phyloP scores from a whole-genome alignment of 768 basidiomycete genomes.

The Auricularia sp. region DNA sequence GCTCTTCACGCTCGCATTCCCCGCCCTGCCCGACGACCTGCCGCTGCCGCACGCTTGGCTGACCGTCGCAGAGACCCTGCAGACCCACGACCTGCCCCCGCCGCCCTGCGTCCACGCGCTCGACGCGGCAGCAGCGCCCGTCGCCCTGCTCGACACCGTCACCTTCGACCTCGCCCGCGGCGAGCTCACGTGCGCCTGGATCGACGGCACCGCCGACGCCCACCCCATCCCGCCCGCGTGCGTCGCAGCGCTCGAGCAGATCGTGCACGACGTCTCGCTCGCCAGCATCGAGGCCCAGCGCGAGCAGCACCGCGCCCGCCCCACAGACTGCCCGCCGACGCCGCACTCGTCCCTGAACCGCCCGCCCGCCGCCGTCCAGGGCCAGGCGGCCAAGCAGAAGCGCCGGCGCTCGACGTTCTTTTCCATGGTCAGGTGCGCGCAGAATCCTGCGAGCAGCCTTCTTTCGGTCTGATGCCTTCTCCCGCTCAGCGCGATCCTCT shows the following conservation, averaged over 20 bases:
- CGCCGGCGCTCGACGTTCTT: constrained; percentile 48
- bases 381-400: constrained; percentile 44
- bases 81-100: constrained; percentile 41
- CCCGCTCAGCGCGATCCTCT: constrained; percentile 19
- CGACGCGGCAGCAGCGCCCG: constrained; percentile 50
- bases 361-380: constrained; percentile 17
- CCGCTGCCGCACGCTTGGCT: constrained; percentile 45
- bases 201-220: constrained; percentile 44
- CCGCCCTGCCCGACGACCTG: constrained; percentile 30
- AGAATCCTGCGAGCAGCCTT: not conserved
- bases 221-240: constrained; percentile 37
- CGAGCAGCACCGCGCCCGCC: constrained; percentile 13
- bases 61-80: constrained; percentile 40
- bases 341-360: constrained; percentile 6
- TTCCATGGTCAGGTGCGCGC: not conserved
- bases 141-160: constrained; percentile 48
- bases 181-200: constrained; percentile 43
- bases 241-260: constrained; percentile 36
- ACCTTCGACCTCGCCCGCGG: constrained; percentile 44
- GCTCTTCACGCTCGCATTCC: constrained; percentile 49
- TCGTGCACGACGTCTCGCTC: constrained; percentile 40
- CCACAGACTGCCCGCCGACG: not conserved
- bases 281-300: constrained; percentile 10
- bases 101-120: constrained; percentile 46
- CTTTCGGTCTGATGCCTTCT: not conserved